These are phyloP conservation scores for Falciphora oryzae DNA, from an alignment of 2,329 filamentous ascomycete species.

Conservation along the genomic window DNA sequence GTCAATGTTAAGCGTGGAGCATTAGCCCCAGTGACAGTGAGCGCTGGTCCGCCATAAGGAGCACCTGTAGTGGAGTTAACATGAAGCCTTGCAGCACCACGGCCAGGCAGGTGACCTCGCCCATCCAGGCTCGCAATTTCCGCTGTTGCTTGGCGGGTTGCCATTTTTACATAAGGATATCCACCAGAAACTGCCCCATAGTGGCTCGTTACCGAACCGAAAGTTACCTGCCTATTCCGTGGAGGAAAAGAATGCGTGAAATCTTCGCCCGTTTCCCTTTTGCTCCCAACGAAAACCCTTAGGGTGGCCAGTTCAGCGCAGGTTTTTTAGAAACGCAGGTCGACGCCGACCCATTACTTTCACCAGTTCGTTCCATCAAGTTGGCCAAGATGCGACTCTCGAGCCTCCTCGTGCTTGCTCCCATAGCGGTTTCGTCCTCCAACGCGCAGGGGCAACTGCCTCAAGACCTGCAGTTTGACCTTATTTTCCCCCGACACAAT, in stretches of 20 bases:
- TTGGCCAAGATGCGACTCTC: background rate
- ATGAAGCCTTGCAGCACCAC: too few relatives aligned
- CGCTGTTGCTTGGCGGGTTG: background rate
- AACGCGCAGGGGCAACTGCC: background rate
- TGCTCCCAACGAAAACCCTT: background rate
- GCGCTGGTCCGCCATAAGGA: too few relatives aligned
- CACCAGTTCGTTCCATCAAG: background rate
- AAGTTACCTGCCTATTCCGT: background rate
- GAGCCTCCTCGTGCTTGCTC: background rate
- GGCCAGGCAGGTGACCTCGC: too few relatives aligned
- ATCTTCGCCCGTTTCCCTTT: background rate
- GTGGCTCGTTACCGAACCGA: background rate
- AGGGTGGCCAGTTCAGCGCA: background rate
- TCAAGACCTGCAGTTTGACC: conserved; percentile 13
- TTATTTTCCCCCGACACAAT: conserved; percentile 21
- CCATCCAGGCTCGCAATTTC: background rate
- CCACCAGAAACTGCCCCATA: background rate
- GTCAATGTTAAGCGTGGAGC: too few relatives aligned
- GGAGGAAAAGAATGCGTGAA: too few relatives aligned
- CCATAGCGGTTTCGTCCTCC: background rate
- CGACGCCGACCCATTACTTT: background rate
- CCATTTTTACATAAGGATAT: too few relatives aligned
- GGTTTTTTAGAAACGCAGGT: background rate
- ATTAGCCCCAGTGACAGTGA: too few relatives aligned
- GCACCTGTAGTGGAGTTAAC: too few relatives aligned